phyloP scores from a whole-genome alignment of 2,329 filamentous ascomycete genomes.

The Escovopsis sp. region DNA sequence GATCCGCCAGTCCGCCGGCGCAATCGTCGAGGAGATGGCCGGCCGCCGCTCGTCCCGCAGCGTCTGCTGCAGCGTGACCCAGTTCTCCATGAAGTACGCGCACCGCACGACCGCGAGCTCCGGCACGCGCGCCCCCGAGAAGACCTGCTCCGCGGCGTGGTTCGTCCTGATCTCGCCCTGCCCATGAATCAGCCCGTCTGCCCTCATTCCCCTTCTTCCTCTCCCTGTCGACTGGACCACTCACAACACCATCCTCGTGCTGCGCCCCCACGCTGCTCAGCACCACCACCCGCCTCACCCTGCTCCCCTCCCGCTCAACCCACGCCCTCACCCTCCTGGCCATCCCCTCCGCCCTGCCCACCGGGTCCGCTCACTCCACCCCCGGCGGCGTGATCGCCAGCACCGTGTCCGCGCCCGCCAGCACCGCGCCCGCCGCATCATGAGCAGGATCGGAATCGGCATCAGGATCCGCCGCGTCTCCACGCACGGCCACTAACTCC shows the following conservation, averaged over 20 bases:
- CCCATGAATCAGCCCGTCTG: too few relatives aligned
- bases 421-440: conserved; percentile 13
- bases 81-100: conserved; percentile 26
- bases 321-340: conserved; percentile 17
- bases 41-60: conserved; percentile 11
- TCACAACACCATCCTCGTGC: conserved; percentile 17
- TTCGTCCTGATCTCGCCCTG: conserved; percentile 24
- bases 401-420: conserved; percentile 15
- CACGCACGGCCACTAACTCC: conserved; percentile 15
- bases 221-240: too few relatives aligned
- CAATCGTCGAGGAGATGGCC: conserved; percentile 20
- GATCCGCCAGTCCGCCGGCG: conserved; percentile 17
- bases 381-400: conserved; percentile 18
- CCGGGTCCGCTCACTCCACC: conserved; percentile 12
- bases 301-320: conserved; percentile 8
- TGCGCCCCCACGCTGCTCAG: conserved; percentile 20
- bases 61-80: conserved; percentile 15
- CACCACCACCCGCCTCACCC: conserved; percentile 17
- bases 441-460: too few relatives aligned
- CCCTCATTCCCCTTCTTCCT: too few relatives aligned
- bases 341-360: conserved; percentile 7
- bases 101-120: conserved; percentile 19
- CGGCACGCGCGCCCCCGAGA: conserved; percentile 7
- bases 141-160: conserved; percentile 16
- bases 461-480: conserved; percentile 14